phyloP scores from a whole-genome alignment of 257 asterid species.

The Fraxinus quadrangulata region DNA sequence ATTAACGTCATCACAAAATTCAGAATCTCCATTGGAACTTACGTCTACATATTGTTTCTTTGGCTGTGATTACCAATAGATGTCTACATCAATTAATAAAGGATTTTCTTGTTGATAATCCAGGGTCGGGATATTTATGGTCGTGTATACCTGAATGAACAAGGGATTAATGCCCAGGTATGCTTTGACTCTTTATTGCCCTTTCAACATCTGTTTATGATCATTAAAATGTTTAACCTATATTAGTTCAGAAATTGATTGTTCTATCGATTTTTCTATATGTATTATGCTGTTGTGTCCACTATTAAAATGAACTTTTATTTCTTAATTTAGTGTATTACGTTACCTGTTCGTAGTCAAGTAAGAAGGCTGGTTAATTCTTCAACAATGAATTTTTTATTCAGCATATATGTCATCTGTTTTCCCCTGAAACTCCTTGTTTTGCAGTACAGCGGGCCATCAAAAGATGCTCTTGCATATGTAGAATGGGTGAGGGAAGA shows the following conservation, averaged over 20 bases:
- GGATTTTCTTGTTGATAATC: slow-evolving; percentile 21
- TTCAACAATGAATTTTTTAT: background rate
- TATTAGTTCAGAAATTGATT: background rate
- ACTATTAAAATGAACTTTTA: background rate
- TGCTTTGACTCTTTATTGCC: slow-evolving; percentile 12
- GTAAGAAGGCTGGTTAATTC: background rate
- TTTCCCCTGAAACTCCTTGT: slow-evolving; percentile 26
- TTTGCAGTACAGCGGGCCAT: slow-evolving; percentile 97
- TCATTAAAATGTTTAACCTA: background rate
- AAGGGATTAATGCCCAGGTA: slow-evolving; percentile 98
- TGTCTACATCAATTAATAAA: background rate
- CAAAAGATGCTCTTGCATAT: slow-evolving; percentile 78
- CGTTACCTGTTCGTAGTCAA: background rate
- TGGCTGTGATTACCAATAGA: background rate
- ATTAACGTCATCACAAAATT: background rate
- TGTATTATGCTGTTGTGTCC: background rate
- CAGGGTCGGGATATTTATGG: slow-evolving; percentile 88
- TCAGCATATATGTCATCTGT: slow-evolving; percentile 13
- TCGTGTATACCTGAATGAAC: slow-evolving; percentile 87
- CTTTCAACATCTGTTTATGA: background rate
- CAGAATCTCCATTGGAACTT: background rate
- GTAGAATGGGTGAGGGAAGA: slow-evolving; percentile 85
- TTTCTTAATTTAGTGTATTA: background rate
- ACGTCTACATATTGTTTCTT: slow-evolving; percentile 9
- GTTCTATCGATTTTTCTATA: background rate